These are phyloP conservation scores for Aspergillus flavus DNA, from an alignment of 2,329 filamentous ascomycete genomes.

Conservation along the genomic window DNA sequence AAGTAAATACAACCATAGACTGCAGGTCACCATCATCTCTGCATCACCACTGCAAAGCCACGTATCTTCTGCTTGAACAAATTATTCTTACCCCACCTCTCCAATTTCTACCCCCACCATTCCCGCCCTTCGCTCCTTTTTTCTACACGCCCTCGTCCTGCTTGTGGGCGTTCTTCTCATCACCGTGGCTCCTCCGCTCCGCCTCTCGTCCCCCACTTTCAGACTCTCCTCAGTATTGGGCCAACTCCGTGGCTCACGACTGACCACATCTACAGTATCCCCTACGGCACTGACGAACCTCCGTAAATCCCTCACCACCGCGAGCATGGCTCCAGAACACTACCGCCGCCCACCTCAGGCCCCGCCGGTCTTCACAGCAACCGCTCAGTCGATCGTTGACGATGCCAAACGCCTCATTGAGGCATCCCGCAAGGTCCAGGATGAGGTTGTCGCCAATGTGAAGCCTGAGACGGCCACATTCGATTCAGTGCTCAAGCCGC, in stretches of 20 bases:
- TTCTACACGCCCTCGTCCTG: constrained; percentile 35
- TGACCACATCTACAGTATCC: constrained; percentile 23
- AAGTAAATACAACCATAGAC: constrained; percentile 3
- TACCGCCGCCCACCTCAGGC: constrained; percentile 50
- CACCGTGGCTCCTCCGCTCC: constrained; percentile 52
- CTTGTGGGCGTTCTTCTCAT: constrained; percentile 39
- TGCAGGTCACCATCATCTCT: neutral
- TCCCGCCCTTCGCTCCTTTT: constrained; percentile 21
- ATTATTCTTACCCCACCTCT: constrained; percentile 10
- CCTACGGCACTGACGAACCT: constrained; percentile 21
- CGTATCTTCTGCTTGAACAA: constrained; percentile 3
- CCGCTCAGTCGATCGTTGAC: constrained; percentile 48
- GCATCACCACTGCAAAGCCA: constrained; percentile 13
- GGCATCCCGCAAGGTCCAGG: constrained; percentile 46
- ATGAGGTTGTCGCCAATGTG: constrained; percentile 49
- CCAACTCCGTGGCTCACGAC: constrained; percentile 40
- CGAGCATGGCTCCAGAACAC: constrained; percentile 49
- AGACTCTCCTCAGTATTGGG: constrained; percentile 46
- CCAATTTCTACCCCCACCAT: constrained; percentile 16
- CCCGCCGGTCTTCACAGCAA: constrained; percentile 52
- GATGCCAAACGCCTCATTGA: constrained; percentile 52
- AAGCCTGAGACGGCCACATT: constrained; percentile 58
- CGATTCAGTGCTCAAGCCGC: constrained; percentile 63
- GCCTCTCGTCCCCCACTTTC: constrained; percentile 38
- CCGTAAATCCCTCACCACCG: constrained; percentile 44